A percentile compares a stretch with the other conserved stretches of the same genome.
phyloP scores from a whole-genome alignment of 108 stramenopile species.

The Cylindrotheca fusiformis region DNA sequence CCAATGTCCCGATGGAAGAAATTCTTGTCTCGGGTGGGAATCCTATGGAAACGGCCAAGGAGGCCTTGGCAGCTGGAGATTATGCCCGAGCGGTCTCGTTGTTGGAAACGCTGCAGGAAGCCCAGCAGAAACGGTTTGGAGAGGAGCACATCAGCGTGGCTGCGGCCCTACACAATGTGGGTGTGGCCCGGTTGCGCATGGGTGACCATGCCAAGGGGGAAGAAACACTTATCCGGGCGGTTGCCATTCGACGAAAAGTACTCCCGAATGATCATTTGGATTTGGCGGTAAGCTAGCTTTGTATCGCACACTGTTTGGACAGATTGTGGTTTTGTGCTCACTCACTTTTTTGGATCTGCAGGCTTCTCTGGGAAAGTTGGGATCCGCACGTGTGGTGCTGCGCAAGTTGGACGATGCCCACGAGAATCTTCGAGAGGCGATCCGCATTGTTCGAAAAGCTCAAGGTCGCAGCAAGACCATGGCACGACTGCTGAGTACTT shows the following conservation, averaged over 20 bases:
- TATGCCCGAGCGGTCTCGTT: constrained; percentile 23
- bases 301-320: not conserved
- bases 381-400: constrained; percentile 28
- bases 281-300: constrained; percentile 27
- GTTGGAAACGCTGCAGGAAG: constrained; percentile 35
- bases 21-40: constrained; percentile 38
- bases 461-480: constrained; percentile 29
- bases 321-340: not conserved
- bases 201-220: constrained; percentile 31
- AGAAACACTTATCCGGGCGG: constrained; percentile 23
- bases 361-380: constrained; percentile 39
- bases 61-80: constrained; percentile 32
- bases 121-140: constrained; percentile 37
- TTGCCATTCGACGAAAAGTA: constrained; percentile 28
- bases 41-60: constrained; percentile 41
- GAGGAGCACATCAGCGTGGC: constrained; percentile 34
- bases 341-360: not conserved
- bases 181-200: constrained; percentile 34
- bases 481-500: constrained; percentile 39
- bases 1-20: no score
- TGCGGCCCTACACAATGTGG: constrained; percentile 46
- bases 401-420: constrained; percentile 45
- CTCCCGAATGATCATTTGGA: constrained; percentile 33
- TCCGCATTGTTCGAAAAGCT: constrained; percentile 14
- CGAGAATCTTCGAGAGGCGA: constrained; percentile 26